Conservation (phyloP, 306 rosid species). For the Prunus armeniaca region DNA sequence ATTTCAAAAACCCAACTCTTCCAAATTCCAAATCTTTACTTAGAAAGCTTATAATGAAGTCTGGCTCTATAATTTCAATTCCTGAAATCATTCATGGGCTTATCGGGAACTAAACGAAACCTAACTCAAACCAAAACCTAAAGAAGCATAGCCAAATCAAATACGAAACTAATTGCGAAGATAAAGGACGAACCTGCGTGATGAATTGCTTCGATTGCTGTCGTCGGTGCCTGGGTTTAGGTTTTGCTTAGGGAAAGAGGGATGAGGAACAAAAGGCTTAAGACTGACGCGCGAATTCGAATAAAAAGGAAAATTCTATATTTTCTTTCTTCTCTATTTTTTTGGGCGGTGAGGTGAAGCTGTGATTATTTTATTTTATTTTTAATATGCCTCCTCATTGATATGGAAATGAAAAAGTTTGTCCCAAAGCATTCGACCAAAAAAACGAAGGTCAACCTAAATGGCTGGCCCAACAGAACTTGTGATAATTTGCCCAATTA, state of each 20-base stretch:
- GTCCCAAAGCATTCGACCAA: too few relatives aligned
- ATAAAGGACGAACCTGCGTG: background rate
- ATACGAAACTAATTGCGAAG: background rate
- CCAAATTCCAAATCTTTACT: background rate
- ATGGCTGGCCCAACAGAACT: background rate
- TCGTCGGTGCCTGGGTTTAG: background rate
- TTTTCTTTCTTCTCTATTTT: background rate
- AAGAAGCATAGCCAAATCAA: background rate
- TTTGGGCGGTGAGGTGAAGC: background rate
- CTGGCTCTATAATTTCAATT: background rate
- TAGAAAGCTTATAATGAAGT: background rate
- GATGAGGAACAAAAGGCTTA: background rate
- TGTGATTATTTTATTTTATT: too few relatives aligned
- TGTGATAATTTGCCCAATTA: background rate
- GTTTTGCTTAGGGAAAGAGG: background rate
- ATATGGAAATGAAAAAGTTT: too few relatives aligned
- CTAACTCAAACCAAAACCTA: background rate
- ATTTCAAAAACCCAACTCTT: background rate
- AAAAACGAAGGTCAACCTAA: too few relatives aligned
- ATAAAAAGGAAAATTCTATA: background rate
- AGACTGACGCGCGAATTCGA: constrained; percentile 1
- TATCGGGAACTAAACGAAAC: background rate
- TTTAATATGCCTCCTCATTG: too few relatives aligned
- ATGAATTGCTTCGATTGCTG: background rate
- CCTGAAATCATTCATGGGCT: background rate